phyloP scores from a whole-genome alignment of 352 stramenopile species.

The Elongisporangium anandrum region DNA sequence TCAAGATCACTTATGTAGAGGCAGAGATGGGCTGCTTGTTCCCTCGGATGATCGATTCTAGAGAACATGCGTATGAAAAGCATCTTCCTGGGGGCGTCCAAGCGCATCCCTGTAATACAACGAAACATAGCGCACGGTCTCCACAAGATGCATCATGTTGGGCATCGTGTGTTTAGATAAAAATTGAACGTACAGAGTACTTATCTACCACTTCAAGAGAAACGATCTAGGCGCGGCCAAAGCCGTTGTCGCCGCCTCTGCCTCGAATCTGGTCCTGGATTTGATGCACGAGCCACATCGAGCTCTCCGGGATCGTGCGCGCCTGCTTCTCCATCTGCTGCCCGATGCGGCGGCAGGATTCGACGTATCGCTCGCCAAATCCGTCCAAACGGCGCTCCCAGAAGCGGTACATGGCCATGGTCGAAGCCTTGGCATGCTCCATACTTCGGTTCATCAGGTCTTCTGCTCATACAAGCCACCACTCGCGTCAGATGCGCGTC shows the following conservation, averaged over 20 bases:
- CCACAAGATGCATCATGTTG: too few species aligned
- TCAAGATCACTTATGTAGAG: not conserved
- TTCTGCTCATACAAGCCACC: constrained; percentile 11
- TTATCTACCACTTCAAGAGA: too few species aligned
- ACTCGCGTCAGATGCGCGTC: not conserved
- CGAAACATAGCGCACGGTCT: too few species aligned
- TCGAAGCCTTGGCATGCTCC: constrained; percentile 49
- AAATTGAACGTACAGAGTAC: not conserved
- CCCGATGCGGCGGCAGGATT: constrained; percentile 56
- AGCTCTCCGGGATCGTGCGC: constrained; percentile 32
- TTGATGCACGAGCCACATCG: constrained; percentile 41
- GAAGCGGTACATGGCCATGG: constrained; percentile 63
- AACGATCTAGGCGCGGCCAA: not conserved
- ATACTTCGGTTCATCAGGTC: constrained; percentile 36
- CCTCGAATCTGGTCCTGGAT: constrained; percentile 34
- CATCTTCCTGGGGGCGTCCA: not conserved
- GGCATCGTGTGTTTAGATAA: not conserved
- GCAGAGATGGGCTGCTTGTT: not conserved
- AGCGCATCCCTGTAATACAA: not conserved
- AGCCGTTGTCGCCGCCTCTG: constrained; percentile 15
- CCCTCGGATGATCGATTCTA: not conserved
- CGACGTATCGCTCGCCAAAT: constrained; percentile 60
- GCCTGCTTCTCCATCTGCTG: constrained; percentile 67
- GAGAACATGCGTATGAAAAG: too few species aligned
- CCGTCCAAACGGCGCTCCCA: constrained; percentile 62